phyloP scores from a whole-genome alignment of 1,284 basidiomycete species.

The Cutaneotrichosporon sp. region DNA sequence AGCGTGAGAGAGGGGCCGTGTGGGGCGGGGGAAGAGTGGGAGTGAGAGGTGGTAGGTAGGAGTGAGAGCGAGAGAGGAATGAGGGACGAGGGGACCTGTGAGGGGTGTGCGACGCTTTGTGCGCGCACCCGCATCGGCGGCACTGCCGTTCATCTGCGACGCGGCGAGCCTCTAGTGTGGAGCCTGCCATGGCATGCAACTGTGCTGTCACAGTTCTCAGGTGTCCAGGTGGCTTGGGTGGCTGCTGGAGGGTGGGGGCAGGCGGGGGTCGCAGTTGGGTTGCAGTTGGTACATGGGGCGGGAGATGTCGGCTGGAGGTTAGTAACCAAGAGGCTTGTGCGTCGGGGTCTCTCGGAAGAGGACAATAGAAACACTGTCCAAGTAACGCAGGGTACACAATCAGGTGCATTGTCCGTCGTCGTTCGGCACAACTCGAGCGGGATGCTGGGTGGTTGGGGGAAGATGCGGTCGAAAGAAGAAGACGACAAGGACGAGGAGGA shows the following conservation, averaged over 20 bases:
- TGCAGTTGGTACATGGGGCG: background rate
- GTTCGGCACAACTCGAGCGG: too few species aligned
- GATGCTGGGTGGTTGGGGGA: background rate
- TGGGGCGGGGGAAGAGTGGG: background rate
- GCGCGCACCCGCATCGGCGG: background rate
- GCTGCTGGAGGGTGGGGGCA: too few species aligned
- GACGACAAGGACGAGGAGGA: too few species aligned
- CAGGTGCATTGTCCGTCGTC: background rate
- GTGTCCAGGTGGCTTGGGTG: background rate
- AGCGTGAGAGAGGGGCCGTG: background rate
- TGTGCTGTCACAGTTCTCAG: too few species aligned
- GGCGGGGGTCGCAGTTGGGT: too few species aligned
- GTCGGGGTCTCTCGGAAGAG: background rate
- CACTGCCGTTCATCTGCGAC: background rate
- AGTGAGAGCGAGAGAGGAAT: background rate
- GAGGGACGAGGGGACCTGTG: too few species aligned
- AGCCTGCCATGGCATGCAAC: too few species aligned
- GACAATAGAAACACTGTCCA: background rate
- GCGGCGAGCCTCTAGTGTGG: background rate
- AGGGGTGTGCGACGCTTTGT: background rate
- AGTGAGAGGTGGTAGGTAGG: background rate
- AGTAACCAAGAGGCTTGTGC: background rate
- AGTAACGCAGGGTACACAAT: background rate
- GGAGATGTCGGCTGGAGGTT: background rate
- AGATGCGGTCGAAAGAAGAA: background rate